Evolutionary conservation across 148 eudicot genomes (phyloP), one percentile per base, ranked within the genome.

Genomic region (Mesembryanthemum crystallinum): DNA sequence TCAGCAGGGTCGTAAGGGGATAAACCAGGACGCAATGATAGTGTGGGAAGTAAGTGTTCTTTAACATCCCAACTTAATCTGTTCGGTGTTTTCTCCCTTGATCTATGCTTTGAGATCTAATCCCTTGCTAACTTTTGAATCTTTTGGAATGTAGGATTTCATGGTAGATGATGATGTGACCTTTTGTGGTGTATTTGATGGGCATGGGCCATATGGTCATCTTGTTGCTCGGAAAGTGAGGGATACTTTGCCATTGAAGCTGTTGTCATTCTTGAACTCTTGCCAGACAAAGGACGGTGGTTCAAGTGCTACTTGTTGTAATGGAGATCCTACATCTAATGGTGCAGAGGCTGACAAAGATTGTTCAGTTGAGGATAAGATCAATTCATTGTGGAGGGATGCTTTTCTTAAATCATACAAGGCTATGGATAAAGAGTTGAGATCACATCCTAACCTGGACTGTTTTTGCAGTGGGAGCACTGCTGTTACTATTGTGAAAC

Each of bases 381-480:
- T 76, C 69, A 84, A 79, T 67, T 80, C 84, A 11, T 64, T 79
- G 75, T 93, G 97, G 97, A 92, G 87, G 79, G 98, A 96, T 83
- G 92, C 92, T 73, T 92, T 92, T 85, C 95, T 96, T 12, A 89
- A 91, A 74, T 76, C 99, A 39, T 96, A 83, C 83, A 96, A 92
- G 85, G 87, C 93, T 61, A 96, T 93, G 98, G 99, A 96, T 76
- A 92, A 92, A 83, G 98, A 92, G 76, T 78, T 96, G 68, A 91
- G 86, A 78, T 91, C 94, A 30, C 97, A 87, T 81, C 90, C 98
- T 69, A 92, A 88, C 78, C 55, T 96, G 73, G 99, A 96, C 77
- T 89, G 99, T 88, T 96, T 91, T 83, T 96, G 99, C 79, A 96
- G 99, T 84, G 99, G 99, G 49, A 96, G 99, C 86, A 96, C 99